Conservation (phyloP, 306 rosid species). For the Prunus dulcis region DNA sequence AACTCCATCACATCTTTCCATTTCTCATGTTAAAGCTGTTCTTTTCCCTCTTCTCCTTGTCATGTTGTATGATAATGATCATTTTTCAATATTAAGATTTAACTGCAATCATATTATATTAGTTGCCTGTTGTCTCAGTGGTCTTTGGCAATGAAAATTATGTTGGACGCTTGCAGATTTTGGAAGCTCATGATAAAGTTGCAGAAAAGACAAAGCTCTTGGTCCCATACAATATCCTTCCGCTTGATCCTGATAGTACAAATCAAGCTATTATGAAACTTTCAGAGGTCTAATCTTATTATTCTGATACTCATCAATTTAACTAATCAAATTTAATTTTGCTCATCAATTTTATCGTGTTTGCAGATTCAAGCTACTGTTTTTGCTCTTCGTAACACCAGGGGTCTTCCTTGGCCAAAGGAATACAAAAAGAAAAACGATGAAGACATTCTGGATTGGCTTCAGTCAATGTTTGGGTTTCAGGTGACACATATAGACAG, state of each 20-base stretch:
- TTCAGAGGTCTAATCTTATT: slow-evolving; percentile 63
- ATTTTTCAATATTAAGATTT: neutral
- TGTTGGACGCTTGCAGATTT: slow-evolving; percentile 43
- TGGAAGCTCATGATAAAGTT: slow-evolving; percentile 95
- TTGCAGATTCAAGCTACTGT: slow-evolving; percentile 92
- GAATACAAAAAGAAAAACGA: slow-evolving; percentile 81
- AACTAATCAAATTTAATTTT: neutral
- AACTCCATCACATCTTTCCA: neutral
- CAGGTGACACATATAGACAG: slow-evolving; percentile 52
- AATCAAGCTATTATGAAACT: slow-evolving; percentile 92
- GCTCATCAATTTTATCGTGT: neutral
- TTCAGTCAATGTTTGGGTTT: slow-evolving; percentile 93
- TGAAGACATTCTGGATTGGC: slow-evolving; percentile 97
- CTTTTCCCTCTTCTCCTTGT: neutral
- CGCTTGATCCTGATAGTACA: slow-evolving; percentile 97
- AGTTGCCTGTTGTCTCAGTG: neutral
- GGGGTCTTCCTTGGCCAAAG: slow-evolving; percentile 94
- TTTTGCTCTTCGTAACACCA: slow-evolving; percentile 82
- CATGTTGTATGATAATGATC: neutral
- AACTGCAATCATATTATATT: neutral
- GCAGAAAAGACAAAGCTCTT: slow-evolving; percentile 91
- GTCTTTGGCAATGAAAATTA: neutral
- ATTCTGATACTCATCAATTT: slow-evolving; percentile 1
- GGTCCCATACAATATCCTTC: slow-evolving; percentile 95
- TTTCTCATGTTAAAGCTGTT: slow-evolving; percentile 9